Evolutionary conservation across 257 asterid genomes (phyloP).

Genomic region (Plectranthus barbatus): DNA sequence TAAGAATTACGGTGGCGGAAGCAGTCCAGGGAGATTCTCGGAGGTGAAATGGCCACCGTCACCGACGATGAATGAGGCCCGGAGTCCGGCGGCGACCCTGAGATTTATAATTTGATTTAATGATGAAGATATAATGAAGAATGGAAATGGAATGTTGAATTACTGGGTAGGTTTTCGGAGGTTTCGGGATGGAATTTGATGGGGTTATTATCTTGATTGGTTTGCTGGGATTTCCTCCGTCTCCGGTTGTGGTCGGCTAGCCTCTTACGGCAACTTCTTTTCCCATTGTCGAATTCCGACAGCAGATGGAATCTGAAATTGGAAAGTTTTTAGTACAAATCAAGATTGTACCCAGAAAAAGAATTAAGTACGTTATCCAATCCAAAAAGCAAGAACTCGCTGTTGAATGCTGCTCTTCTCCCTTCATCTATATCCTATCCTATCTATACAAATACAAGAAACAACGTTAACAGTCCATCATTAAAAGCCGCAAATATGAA

Average conservation of each 20-base stretch:
- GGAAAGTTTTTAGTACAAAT: background rate
- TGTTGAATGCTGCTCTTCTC: background rate
- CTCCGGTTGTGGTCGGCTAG: slow-evolving; percentile 95
- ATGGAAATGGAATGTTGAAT: too few species aligned
- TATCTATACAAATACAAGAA: background rate
- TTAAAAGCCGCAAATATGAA: slow-evolving; percentile 2
- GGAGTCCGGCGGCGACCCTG: slow-evolving; percentile 81
- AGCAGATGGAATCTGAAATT: slow-evolving; percentile 70
- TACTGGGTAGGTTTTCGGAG: slow-evolving; percentile 46
- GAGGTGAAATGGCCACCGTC: slow-evolving; percentile 70
- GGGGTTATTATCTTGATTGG: slow-evolving; percentile 38
- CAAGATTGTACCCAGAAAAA: too few species aligned
- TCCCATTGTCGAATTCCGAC: slow-evolving; percentile 88
- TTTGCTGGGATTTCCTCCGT: slow-evolving; percentile 67
- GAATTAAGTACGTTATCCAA: slow-evolving; percentile 10
- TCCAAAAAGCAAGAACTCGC: slow-evolving; percentile 3
- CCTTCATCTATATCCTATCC: too few species aligned
- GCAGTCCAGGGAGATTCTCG: slow-evolving; percentile 68
- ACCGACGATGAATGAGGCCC: slow-evolving; percentile 64
- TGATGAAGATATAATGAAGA: too few species aligned
- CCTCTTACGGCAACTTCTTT: slow-evolving; percentile 91
- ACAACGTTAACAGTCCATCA: background rate
- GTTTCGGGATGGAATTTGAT: slow-evolving; percentile 35
- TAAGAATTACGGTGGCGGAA: slow-evolving; percentile 50
- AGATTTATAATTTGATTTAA: background rate